Evolutionary conservation across 345 rosid species (phyloP), one percentile per base, ranked within the genome.

Genomic region (Lagerstroemia speciosa): DNA sequence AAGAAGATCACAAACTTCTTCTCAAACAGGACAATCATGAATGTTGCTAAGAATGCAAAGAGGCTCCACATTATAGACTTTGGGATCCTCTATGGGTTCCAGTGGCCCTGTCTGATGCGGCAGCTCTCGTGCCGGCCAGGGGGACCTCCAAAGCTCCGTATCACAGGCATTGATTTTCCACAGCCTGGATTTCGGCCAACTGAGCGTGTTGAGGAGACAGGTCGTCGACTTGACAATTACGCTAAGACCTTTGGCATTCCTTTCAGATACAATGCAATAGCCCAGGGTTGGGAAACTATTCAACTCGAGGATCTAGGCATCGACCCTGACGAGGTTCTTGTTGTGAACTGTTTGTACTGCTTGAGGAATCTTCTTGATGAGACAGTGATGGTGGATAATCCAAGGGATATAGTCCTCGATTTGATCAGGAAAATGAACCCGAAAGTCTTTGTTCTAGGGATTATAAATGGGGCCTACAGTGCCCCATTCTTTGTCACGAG

Each of bases 101-200:
- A 84, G 30, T 84, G 91, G 91, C 89, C 89, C 66, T 74, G 81
- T 76, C 82, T 87, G 33, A 83, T 87, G 60, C 72, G 72, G 11
- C 80, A 68, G 41, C 86, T 84, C 69, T 81, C 91, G 24, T 72
- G 79, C 41, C 72, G 78, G 61, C 46, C 43, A n/a, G 81, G 77
- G 9, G 91, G 89, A 67, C 81, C 89, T 63, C 92, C 85, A 11
- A 83, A 65, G 68, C 60, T 85, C 64, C 72, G 79, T 52, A 81
- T 84, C 46, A 87, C 87, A 8, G 89, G 89, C 62, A 78, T 84
- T 11, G 89, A 83, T 68, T 73, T 81, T 43, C 89, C 85, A 22
- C 89, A 78, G 62, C 89, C 86, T 19, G 92, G 84, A 66, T 87
- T 87, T 57, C 79, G 81, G 40, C 92, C 92, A 58, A 74, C 84